phyloP scores from a whole-genome alignment of 495 filamentous ascomycete species.

The Baudoinia panamericana region DNA sequence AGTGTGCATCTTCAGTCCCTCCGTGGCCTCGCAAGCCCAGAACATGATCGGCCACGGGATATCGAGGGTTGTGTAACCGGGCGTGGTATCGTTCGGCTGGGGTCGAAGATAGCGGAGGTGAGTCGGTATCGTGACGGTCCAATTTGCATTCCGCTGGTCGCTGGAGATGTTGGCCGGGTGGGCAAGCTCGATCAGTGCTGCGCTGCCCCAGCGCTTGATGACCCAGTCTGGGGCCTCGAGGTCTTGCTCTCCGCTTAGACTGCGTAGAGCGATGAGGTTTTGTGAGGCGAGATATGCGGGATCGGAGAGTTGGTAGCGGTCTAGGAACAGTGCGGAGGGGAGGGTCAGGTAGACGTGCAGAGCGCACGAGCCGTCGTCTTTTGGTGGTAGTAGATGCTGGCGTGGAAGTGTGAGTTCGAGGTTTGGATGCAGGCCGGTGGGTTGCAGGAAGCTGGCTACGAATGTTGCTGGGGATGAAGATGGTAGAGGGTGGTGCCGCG shows the following conservation, averaged over 20 bases:
- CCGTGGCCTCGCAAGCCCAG: constrained; percentile 76
- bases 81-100: constrained; percentile 21
- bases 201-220: constrained; percentile 64
- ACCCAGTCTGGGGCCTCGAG: constrained; percentile 87
- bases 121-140: constrained; percentile 61
- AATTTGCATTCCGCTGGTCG: constrained; percentile 55
- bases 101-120: constrained; percentile 11
- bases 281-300: constrained; percentile 60
- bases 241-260: constrained; percentile 67
- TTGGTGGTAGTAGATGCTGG: constrained; percentile 26
- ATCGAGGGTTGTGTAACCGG: constrained; percentile 24
- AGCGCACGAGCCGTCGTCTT: constrained; percentile 39
- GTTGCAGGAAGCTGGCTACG: constrained; percentile 42
- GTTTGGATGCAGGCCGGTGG: constrained; percentile 80
- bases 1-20: constrained; percentile 53
- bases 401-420: constrained; percentile 35
- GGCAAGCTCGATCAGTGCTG: constrained; percentile 61
- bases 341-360: constrained; percentile 78
- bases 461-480: constrained; percentile 37
- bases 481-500: constrained; percentile 57
- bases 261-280: constrained; percentile 53
- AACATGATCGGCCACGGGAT: constrained; percentile 74
- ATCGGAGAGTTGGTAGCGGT: constrained; percentile 74
- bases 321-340: constrained; percentile 70
- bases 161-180: constrained; percentile 60